Evolutionary conservation across 305 asterid genomes (phyloP), one percentile per base, ranked within the genome.

Genomic region (Rubia balearica): DNA sequence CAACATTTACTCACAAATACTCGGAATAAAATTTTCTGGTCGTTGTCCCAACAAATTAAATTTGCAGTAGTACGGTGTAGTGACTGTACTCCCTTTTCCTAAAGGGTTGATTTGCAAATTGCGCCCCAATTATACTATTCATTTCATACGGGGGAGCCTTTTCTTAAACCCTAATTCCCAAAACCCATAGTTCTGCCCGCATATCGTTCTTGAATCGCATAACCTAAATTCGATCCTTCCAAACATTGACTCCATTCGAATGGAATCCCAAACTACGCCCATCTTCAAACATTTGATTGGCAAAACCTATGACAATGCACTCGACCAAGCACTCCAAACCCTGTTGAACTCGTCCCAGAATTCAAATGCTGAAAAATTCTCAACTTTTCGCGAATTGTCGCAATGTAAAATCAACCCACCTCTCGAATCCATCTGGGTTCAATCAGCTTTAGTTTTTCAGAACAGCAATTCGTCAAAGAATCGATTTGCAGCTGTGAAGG

Each of bases 351-450:
- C 88, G 1, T 49, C 77, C 10, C 69, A 66, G 24, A 61, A 65
- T 30, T 75, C 77, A 9, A 53, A 71, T 70, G 60, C 74, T 67
- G 68, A 43, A 43, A 71, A 83, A 27, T 46, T 68, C 67, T 21
- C 86, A 12, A 76, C 65, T 43, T 85, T 89, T 71, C 67, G 67
- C 36, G 74, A 82, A 72, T 79, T 83, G 68, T 74, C 86, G 73
- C 92, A 83, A 57, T 65, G 76, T 67, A 83, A 77, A 78, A 65
- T 60, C 24, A 79, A 82, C 79, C 90, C 92, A 40, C 86, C 92
- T 71, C 81, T 87, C 65, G 96, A 87, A 83, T 74, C 88, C 74
- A 75, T 87, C 68, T 89, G 94, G 92, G 77, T 83, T 70, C 83
- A 80, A 70, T 69, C 96, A 30, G 84, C 90, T 62, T 76, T 83